These are phyloP conservation scores for Torrubiella hemipterigena DNA, from an alignment of 2,329 filamentous ascomycete species.

Conservation along the genomic window DNA sequence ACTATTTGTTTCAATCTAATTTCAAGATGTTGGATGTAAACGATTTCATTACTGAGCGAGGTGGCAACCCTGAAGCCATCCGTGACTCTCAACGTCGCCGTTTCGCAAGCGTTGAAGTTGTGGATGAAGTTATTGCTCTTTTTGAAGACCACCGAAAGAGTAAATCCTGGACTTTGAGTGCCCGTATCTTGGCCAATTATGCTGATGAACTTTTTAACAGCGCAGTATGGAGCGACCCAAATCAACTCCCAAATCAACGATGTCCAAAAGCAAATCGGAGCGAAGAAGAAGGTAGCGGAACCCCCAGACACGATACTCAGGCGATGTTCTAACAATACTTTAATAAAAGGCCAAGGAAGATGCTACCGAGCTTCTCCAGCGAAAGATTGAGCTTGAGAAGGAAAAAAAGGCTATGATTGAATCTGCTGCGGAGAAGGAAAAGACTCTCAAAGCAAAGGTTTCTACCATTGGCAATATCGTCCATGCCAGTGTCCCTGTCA, in stretches of 20 bases:
- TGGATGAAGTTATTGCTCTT: slow-evolving; percentile 81
- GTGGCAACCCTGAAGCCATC: slow-evolving; percentile 84
- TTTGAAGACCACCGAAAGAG: slow-evolving; percentile 78
- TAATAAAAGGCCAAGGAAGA: slow-evolving; percentile 87
- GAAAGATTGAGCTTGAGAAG: slow-evolving; percentile 68
- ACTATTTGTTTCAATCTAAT: too few relatives aligned
- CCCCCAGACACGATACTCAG: too few relatives aligned
- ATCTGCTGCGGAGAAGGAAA: slow-evolving; percentile 62
- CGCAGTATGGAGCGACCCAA: slow-evolving; percentile 68
- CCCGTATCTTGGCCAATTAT: too few relatives aligned
- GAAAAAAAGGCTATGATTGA: slow-evolving; percentile 73
- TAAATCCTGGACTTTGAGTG: too few relatives aligned
- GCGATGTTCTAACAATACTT: too few relatives aligned
- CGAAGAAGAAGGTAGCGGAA: slow-evolving; percentile 75
- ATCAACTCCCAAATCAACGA: slow-evolving; percentile 77
- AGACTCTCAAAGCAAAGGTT: slow-evolving; percentile 62
- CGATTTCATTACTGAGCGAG: slow-evolving; percentile 75
- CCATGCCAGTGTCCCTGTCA: slow-evolving; percentile 74
- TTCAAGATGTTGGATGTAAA: slow-evolving; percentile 55
- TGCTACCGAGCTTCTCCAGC: slow-evolving; percentile 63
- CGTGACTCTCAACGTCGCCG: slow-evolving; percentile 81
- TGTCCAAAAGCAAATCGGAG: slow-evolving; percentile 78
- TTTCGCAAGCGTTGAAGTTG: slow-evolving; percentile 66
- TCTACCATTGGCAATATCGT: slow-evolving; percentile 64
- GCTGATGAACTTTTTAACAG: slow-evolving; percentile 10